Evolutionary conservation across 805 yeast genomes (phyloP).

Genomic region (Kuraishia capsulata): DNA sequence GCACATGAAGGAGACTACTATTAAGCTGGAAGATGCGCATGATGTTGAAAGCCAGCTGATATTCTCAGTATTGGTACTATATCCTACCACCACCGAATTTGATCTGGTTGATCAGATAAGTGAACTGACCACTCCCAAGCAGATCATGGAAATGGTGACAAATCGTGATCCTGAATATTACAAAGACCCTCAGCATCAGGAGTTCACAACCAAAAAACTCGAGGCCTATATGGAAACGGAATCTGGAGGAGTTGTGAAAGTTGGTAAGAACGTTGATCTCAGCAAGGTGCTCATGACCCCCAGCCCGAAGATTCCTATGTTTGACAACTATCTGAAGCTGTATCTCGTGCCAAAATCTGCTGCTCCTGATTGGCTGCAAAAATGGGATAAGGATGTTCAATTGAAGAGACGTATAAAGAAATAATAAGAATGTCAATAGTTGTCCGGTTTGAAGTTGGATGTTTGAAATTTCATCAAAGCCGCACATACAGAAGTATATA

Average conservation of each 20-base stretch:
- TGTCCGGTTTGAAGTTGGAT: no score
- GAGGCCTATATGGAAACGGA: constrained; percentile 77
- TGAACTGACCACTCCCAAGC: constrained; percentile 60
- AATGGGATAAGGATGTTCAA: constrained; percentile 58
- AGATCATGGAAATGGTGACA: constrained; percentile 49
- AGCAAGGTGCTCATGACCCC: constrained; percentile 54
- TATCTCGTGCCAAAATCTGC: constrained; percentile 74
- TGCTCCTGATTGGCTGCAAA: constrained; percentile 52
- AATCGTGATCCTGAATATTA: constrained; percentile 67
- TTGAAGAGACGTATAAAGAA: constrained; percentile 13
- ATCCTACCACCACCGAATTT: constrained; percentile 78
- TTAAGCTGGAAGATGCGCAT: constrained; percentile 51
- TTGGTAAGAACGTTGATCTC: constrained; percentile 68
- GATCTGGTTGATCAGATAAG: constrained; percentile 72
- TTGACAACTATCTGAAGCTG: constrained; percentile 63
- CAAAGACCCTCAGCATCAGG: constrained; percentile 47
- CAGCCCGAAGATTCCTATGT: constrained; percentile 61
- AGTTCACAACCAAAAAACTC: constrained; percentile 49
- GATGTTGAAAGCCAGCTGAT: constrained; percentile 72
- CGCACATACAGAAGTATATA: not conserved
- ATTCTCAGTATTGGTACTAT: constrained; percentile 73
- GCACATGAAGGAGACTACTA: constrained; percentile 38
- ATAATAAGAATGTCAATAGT: not conserved
- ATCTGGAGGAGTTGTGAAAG: constrained; percentile 76
- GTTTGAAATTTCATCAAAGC: no score